These are phyloP conservation scores for Penicillium sp. DNA, from an alignment of 2,329 filamentous ascomycete species.

Conservation along the genomic window DNA sequence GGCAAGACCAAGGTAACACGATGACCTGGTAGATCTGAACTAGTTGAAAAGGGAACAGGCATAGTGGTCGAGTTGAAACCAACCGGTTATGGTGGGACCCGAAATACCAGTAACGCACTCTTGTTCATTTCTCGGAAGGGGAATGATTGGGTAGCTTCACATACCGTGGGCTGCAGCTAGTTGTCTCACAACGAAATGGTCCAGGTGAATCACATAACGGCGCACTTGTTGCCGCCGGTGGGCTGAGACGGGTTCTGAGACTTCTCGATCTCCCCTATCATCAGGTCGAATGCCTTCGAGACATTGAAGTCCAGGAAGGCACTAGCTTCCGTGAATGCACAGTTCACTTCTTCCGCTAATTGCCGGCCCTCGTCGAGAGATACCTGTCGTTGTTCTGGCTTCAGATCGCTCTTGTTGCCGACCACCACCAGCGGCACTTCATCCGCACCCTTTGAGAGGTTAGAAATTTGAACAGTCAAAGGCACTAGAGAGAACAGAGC, in stretches of 20 bases:
- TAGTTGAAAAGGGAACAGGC: background rate
- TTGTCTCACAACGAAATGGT: background rate
- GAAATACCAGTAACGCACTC: background rate
- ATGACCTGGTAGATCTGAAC: background rate
- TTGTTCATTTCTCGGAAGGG: background rate
- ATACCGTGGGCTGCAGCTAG: background rate
- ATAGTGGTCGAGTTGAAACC: background rate
- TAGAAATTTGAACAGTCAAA: background rate
- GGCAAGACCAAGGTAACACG: background rate
- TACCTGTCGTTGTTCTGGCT: slow-evolving; percentile 90
- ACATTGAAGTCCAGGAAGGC: slow-evolving; percentile 95
- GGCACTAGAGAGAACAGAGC: slow-evolving; percentile 26
- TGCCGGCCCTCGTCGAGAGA: slow-evolving; percentile 79
- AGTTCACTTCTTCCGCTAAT: slow-evolving; percentile 81
- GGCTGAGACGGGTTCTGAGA: slow-evolving; percentile 86
- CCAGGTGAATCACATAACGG: slow-evolving; percentile 67
- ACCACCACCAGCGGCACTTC: slow-evolving; percentile 91
- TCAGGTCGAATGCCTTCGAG: slow-evolving; percentile 83
- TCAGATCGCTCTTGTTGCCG: slow-evolving; percentile 94
- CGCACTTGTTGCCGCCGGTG: slow-evolving; percentile 75
- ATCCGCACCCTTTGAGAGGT: slow-evolving; percentile 69
- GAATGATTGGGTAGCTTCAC: background rate
- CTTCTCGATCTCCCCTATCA: slow-evolving; percentile 94
- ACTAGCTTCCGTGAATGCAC: slow-evolving; percentile 91
- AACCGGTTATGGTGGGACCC: background rate